Percentiles rank a stretch among this genome's conserved stretches.
Conservation (phyloP, 129 eudicot species). For the Tagetes erecta region DNA sequence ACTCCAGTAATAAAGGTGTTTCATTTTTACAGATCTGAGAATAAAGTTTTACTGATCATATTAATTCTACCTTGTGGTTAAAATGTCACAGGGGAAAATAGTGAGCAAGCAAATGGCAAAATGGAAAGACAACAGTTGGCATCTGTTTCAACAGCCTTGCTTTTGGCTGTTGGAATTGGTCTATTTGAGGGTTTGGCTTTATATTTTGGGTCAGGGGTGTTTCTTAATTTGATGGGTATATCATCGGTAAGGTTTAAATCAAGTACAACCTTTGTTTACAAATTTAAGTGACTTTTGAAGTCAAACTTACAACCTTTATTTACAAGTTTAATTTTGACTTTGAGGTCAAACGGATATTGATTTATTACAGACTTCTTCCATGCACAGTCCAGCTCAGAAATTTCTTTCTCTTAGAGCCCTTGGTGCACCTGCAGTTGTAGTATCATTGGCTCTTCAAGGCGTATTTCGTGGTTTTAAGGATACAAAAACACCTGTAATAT, state of each 20-base stretch:
- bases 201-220: conserved; percentile 76
- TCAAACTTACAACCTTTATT: conserved; percentile 6
- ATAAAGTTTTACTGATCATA: conserved; percentile 2
- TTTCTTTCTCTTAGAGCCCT: conserved; percentile 80
- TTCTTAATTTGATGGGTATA: conserved; percentile 87
- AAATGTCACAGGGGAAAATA: conserved; percentile 30
- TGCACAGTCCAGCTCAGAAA: conserved; percentile 74
- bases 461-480: conserved; percentile 93
- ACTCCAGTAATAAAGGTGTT: conserved; percentile 33
- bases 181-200: conserved; percentile 83
- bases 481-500: conserved; percentile 75
- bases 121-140: conserved; percentile 65
- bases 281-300: conserved; percentile 1
- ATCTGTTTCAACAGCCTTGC: conserved; percentile 89
- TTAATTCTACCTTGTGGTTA: conserved; percentile 18
- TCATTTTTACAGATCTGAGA: conserved; percentile 9
- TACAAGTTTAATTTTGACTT: background rate
- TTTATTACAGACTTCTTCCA: conserved; percentile 59
- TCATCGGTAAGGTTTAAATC: conserved; percentile 56
- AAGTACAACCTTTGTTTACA: conserved; percentile 1
- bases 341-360: background rate
- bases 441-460: conserved; percentile 91
- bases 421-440: conserved; percentile 96
- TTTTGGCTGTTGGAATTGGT: conserved; percentile 86
- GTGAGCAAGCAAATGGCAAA: conserved; percentile 33